A percentile compares a stretch with the other conserved stretches of the same genome.
phyloP scores from a whole-genome alignment of 2,329 filamentous ascomycete genomes.

The Ophiocordyceps polyrhachis-furcata region DNA sequence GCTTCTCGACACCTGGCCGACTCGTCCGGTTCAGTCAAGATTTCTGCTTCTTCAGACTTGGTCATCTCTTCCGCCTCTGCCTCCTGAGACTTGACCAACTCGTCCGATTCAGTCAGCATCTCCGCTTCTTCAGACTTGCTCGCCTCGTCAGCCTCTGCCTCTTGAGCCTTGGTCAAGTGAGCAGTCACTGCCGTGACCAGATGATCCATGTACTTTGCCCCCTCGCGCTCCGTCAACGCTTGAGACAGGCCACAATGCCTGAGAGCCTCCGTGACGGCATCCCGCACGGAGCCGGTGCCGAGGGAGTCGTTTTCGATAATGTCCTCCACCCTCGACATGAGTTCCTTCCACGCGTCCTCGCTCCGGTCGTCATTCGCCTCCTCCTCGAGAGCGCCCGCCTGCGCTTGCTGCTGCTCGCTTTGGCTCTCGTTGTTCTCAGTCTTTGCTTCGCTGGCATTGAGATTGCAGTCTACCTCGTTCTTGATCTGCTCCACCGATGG shows the following conservation, averaged over 20 bases:
- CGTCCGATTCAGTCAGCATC: slow-evolving; percentile 4
- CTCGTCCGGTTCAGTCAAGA: not conserved
- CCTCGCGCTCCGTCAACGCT: slow-evolving; percentile 25
- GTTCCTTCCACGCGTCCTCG: slow-evolving; percentile 30
- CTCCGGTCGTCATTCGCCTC: slow-evolving; percentile 9
- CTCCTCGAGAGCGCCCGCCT: slow-evolving; percentile 2
- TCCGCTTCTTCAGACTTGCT: not conserved
- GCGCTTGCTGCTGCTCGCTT: slow-evolving; percentile 4
- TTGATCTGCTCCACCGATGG: slow-evolving; percentile 52
- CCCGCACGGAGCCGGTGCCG: slow-evolving; percentile 30
- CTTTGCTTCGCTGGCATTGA: slow-evolving; percentile 12
- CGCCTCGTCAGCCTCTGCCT: slow-evolving; percentile 1
- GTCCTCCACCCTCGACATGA: slow-evolving; percentile 35
- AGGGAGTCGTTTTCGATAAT: slow-evolving; percentile 38
- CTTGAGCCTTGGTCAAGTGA: slow-evolving; percentile 7
- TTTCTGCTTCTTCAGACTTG: not conserved
- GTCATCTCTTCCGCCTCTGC: not conserved
- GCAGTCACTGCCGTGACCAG: slow-evolving; percentile 29
- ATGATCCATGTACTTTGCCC: slow-evolving; percentile 27
- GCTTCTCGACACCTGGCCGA: not conserved
- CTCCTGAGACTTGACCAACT: not conserved
- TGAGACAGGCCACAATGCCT: slow-evolving; percentile 33
- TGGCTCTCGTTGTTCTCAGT: slow-evolving; percentile 4
- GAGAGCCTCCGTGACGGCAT: slow-evolving; percentile 35
- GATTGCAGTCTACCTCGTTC: slow-evolving; percentile 32